Percentiles rank a stretch among this genome's conserved stretches.
Evolutionary conservation across 148 eudicot species (phyloP).

Genomic region (Cornus florida): DNA sequence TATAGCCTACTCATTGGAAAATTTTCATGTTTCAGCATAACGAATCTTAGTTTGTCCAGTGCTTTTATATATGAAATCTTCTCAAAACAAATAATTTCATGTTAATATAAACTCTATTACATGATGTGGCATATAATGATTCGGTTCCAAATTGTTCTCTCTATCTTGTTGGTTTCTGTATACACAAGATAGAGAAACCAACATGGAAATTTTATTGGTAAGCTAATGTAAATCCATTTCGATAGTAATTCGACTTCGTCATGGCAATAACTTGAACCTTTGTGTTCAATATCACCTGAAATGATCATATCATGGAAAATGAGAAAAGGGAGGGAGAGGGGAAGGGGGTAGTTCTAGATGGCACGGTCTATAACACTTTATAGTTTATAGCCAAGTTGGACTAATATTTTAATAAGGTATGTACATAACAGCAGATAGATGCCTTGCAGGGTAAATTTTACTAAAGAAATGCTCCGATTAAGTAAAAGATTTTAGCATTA

Average conservation of each 20-base stretch:
- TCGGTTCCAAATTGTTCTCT: background rate
- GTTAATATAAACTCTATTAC: background rate
- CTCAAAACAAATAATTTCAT: conserved; percentile 2
- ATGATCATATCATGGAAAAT: background rate
- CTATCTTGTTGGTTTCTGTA: background rate
- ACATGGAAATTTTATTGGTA: background rate
- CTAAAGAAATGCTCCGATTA: background rate
- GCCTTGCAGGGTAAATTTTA: no score
- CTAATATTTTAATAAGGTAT: no score
- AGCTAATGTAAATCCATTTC: background rate
- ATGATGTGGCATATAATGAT: background rate
- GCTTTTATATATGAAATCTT: background rate
- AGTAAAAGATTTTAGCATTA: background rate
- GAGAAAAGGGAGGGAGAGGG: no score
- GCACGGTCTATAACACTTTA: no score
- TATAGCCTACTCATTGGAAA: background rate
- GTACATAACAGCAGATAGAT: no score
- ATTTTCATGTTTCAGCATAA: background rate
- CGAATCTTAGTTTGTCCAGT: background rate
- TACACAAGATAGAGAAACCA: background rate
- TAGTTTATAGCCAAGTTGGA: no score
- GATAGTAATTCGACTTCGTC: background rate
- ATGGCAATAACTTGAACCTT: background rate
- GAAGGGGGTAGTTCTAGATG: no score
- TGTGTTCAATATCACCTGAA: background rate